A percentile compares a stretch with the other conserved stretches of the same genome.
Evolutionary conservation across 1,284 basidiomycete genomes (phyloP).

Genomic region (Ustilago bromivora): DNA sequence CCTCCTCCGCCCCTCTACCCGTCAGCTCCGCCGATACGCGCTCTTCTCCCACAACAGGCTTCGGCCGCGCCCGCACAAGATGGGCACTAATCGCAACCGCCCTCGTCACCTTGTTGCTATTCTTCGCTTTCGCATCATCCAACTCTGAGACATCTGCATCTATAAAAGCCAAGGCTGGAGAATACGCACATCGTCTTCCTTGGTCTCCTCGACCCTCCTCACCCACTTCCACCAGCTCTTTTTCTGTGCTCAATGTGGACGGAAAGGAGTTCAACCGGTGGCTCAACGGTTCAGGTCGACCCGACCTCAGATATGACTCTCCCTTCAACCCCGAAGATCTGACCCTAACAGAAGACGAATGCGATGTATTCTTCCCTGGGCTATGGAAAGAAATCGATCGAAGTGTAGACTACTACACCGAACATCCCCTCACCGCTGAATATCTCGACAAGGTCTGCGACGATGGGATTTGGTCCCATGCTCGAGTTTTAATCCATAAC

Average conservation of each 20-base stretch:
- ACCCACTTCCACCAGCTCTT: neutral
- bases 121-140: constrained; percentile 37
- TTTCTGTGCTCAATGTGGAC: constrained; percentile 9
- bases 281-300: constrained; percentile 47
- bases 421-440: constrained; percentile 38
- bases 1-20: constrained; percentile 17
- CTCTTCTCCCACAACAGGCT: constrained; percentile 15
- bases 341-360: constrained; percentile 63
- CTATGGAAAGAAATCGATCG: constrained; percentile 64
- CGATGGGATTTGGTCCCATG: constrained; percentile 61
- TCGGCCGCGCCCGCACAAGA: constrained; percentile 51
- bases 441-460: constrained; percentile 64
- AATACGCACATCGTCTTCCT: constrained; percentile 35
- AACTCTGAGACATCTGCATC: constrained; percentile 11
- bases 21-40: constrained; percentile 26
- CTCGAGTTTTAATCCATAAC: constrained; percentile 63
- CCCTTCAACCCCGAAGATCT: constrained; percentile 65
- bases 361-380: constrained; percentile 64
- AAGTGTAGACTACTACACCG: constrained; percentile 52
- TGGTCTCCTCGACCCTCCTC: neutral
- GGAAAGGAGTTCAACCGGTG: constrained; percentile 47
- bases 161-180: constrained; percentile 42
- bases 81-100: constrained; percentile 46
- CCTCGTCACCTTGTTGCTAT: constrained; percentile 32
- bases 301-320: constrained; percentile 49